phyloP scores from a whole-genome alignment of 352 stramenopile species.

The Ophiocytium majus region DNA sequence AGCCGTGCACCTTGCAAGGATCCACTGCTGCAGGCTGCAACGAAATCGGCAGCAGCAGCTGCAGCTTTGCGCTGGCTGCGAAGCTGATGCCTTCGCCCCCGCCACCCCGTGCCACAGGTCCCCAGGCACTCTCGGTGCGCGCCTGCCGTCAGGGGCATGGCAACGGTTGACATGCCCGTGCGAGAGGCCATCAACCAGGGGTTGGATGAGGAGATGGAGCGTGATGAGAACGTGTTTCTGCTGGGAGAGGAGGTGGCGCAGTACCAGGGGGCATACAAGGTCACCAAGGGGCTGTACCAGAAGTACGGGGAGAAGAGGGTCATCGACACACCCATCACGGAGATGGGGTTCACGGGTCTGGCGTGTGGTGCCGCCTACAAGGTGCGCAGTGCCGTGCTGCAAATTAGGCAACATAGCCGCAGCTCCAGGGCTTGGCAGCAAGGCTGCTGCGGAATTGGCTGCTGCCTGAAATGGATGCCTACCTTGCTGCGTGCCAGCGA shows the following conservation, averaged over 20 bases:
- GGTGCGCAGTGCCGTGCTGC: too few species aligned
- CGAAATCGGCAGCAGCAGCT: too few species aligned
- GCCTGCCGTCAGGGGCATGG: not conserved
- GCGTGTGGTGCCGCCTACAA: slow-evolving; percentile 48
- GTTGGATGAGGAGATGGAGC: slow-evolving; percentile 97
- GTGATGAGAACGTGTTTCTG: slow-evolving; percentile 89
- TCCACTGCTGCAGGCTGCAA: too few species aligned
- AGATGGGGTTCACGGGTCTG: slow-evolving; percentile 62
- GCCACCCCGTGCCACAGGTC: not conserved
- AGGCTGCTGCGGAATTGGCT: too few species aligned
- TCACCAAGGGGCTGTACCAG: slow-evolving; percentile 92
- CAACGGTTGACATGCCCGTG: slow-evolving; percentile 80
- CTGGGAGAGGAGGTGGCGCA: slow-evolving; percentile 97
- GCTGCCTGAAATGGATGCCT: too few species aligned
- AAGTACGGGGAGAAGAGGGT: slow-evolving; percentile 99
- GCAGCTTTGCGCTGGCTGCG: too few species aligned
- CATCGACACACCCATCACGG: slow-evolving; percentile 99
- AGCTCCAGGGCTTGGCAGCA: too few species aligned
- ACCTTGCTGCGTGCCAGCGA: too few species aligned
- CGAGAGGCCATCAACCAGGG: slow-evolving; percentile 96
- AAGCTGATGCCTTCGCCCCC: too few species aligned
- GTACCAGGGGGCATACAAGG: slow-evolving; percentile 99
- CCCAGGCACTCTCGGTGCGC: not conserved
- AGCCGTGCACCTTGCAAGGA: too few species aligned
- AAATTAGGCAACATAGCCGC: too few species aligned